Base-by-base conservation (phyloP, 108 stramenopile species). In the Discostella pseudostelligera region DNA sequence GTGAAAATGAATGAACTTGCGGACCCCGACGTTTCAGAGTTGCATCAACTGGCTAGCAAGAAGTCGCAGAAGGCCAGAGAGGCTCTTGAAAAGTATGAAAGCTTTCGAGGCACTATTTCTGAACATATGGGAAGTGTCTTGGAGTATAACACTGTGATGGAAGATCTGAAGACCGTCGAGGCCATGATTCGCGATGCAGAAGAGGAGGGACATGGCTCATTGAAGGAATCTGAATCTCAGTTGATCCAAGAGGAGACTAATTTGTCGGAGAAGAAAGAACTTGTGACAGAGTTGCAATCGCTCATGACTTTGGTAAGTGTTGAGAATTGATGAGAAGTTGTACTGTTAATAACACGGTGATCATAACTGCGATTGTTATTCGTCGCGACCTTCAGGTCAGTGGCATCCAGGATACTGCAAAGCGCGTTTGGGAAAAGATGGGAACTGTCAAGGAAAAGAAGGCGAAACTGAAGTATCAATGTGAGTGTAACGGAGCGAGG, bases 81-180 rank as follows among this genome's bases (percentile, higher is more conserved):
- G 54, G n/a, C 40, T 39, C 29, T 70, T 36, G 69, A 63, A 8
- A 73, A 73, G 65, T 88, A 85, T 46, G 55, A 81, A 29, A 53
- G 44, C 46, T 88, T 84, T 84, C 54, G 74, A 28, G 45, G 40
- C 4, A 61, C 54, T 25, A 70, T 83, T 32, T 56, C 51, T 6
- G 74, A 71, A 24, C 60, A 75, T 16, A 65, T 72, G 17, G 36
- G 67, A 17, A 70, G 74, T 20, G 29, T 80, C 12, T 69, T 81
- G 54, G 84, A 87, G 37, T 80, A 64, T 45, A 64, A 50, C 12
- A 77, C 83, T 13, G 56, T 83, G 14, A 74, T 65, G n/a, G 72
- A 73, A 12, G 89, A 90, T 26, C 69, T 87, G 14, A 56, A 69
- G 17, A 81, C 83, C 16, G 51, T 83, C 26, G 85, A 86, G 43